phyloP scores from a whole-genome alignment of 352 stramenopile species.

The Elongisporangium anandrum region DNA sequence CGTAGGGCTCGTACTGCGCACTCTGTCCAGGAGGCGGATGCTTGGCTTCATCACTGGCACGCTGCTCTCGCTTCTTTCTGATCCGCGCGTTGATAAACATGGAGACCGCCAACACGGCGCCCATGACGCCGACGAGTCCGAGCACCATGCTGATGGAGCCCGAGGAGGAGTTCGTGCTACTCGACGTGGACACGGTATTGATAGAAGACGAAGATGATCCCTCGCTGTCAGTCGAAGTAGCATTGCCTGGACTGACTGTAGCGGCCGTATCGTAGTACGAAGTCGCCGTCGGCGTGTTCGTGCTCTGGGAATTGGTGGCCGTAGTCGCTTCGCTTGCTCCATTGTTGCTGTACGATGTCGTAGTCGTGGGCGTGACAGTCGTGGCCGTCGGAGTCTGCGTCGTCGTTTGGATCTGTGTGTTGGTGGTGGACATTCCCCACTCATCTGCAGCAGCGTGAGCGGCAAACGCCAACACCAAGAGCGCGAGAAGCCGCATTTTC shows the following conservation, averaged over 20 bases:
- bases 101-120: background rate
- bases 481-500: background rate
- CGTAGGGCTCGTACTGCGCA: background rate
- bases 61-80: background rate
- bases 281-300: background rate
- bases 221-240: background rate
- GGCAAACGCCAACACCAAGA: background rate
- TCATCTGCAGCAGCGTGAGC: background rate
- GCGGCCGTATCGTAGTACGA: background rate
- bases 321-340: background rate
- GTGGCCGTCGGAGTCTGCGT: background rate
- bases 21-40: background rate
- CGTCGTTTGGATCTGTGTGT: background rate
- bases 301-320: background rate
- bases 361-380: background rate
- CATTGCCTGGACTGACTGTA: background rate
- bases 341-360: background rate
- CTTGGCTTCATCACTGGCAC: background rate
- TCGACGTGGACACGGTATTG: background rate
- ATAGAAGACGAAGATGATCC: background rate
- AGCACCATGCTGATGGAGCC: background rate
- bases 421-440: background rate
- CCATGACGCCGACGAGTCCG: background rate
- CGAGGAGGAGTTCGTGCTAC: background rate
- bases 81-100: background rate